phyloP scores from a whole-genome alignment of 768 basidiomycete species.

The Harrya chromipes region DNA sequence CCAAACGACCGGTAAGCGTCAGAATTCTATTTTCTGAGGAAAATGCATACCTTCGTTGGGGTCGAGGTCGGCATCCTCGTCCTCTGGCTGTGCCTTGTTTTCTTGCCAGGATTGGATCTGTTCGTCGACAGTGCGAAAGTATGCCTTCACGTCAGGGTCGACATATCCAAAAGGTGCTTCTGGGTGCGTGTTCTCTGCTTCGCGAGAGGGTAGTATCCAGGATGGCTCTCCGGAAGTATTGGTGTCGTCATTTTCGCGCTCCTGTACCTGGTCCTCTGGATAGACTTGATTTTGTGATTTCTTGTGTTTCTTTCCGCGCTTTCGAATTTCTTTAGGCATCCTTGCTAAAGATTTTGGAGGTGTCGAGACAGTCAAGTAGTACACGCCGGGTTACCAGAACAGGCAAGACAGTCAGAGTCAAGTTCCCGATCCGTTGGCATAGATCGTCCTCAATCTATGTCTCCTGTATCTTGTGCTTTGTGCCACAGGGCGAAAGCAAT shows the following conservation, averaged over 20 bases:
- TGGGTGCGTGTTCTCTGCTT: conserved; percentile 40
- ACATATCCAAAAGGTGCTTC: conserved; percentile 90
- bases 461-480: conserved; percentile 75
- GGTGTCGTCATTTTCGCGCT: conserved; percentile 1
- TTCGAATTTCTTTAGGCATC: conserved; percentile 76
- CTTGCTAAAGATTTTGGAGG: no score
- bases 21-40: background rate
- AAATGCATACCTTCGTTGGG: conserved; percentile 63
- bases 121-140: conserved; percentile 85
- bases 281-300: conserved; percentile 35
- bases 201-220: conserved; percentile 58
- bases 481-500: conserved; percentile 79
- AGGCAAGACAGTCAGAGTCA: background rate
- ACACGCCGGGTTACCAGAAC: conserved; percentile 1
- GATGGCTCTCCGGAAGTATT: conserved; percentile 48
- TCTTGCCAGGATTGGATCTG: conserved; percentile 86
- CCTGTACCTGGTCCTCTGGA: background rate
- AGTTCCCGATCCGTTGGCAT: no score
- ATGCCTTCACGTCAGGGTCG: conserved; percentile 88
- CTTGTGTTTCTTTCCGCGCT: conserved; percentile 75
- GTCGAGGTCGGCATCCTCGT: conserved; percentile 48
- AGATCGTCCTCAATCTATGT: conserved; percentile 46
- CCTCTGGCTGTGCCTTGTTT: conserved; percentile 39
- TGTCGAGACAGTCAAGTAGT: background rate
- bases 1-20: background rate